Evolutionary conservation across 106 monocot genomes (phyloP), one percentile per base, ranked within the genome.

Genomic region (Dactylorhiza incarnata): DNA sequence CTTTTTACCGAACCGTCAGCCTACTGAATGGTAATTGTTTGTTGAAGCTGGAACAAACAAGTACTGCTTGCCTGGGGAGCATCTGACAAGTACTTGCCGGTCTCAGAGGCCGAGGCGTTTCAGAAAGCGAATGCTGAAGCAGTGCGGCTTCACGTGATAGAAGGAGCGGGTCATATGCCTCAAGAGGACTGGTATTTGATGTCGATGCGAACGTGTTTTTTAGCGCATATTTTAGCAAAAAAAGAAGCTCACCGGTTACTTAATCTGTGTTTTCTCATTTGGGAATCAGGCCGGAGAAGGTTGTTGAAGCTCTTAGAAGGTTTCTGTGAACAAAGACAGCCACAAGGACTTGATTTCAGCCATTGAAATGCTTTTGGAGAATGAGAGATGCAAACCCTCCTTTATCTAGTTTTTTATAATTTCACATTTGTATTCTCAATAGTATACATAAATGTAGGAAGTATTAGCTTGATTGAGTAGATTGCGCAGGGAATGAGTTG

Each of bases 131-230:
- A 96, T 73, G 84, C 93, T 78, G 51, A 47, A 65, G 77, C 51
- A 47, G 74, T 93, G 22, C 78, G 89, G 61, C 71, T 96, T 23
- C 83, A 87, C 66, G 62, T 83, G 37, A 90, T 96, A 77, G 89
- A 97, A 85, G 96, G 93, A 51, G 96, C 96, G 45, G 96, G 96
- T 72, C 96, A 97, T 76, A 93, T 97, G 96, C 96, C 96, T 49
- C 96, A 97, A 47, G 96, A 97, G 73, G 96, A 97, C 76, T 97
- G 96, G 96, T 96, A 89, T 50, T 55, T 71, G 20, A 23, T 37
- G 15, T 71, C 46, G 0, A 54, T 68, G 54, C 43, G 55, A 66
- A 20, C 65, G 3, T 50, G n/a, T 70, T 37, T 70, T n/a, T 46
- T 16, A 9, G 58, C 22, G 54, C 15, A 54, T n/a, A 54, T 54